phyloP scores from a whole-genome alignment of 352 stramenopile genomes.

The Pythium catenulatum region DNA sequence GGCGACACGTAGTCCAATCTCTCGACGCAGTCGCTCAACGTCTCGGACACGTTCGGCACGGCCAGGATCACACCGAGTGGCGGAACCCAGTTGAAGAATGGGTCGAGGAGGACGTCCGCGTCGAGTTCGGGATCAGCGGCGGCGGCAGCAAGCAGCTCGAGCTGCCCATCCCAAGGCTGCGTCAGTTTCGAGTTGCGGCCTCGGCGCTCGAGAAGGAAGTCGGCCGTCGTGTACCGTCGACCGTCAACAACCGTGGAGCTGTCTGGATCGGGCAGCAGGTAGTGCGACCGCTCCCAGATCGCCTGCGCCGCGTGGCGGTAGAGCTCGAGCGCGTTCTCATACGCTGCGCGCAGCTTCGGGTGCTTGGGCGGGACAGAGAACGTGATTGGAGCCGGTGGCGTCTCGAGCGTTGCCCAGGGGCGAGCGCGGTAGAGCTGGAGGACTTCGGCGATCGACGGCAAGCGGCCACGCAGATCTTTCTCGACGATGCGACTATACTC shows the following conservation, averaged over 20 bases:
- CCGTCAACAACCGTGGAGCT: background rate
- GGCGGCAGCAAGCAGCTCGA: background rate
- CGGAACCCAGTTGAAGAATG: background rate
- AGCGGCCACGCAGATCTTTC: background rate
- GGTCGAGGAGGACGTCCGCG: background rate
- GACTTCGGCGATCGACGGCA: background rate
- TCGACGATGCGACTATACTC: background rate
- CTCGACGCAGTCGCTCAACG: background rate
- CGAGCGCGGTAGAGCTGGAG: background rate
- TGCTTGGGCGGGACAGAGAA: background rate
- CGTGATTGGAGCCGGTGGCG: background rate
- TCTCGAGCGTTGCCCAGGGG: background rate
- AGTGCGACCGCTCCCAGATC: background rate
- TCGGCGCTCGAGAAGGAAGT: background rate
- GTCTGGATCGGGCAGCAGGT: background rate
- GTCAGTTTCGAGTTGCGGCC: background rate
- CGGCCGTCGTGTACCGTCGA: background rate
- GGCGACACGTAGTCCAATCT: background rate
- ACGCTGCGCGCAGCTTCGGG: background rate
- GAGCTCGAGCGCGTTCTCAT: background rate
- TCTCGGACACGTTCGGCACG: background rate
- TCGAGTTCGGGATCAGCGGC: background rate
- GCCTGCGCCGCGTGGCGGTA: background rate
- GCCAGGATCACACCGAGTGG: background rate
- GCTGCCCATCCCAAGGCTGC: background rate